Conservation (phyloP, 2,329 filamentous ascomycete species). For the Calonectria crousiana region DNA sequence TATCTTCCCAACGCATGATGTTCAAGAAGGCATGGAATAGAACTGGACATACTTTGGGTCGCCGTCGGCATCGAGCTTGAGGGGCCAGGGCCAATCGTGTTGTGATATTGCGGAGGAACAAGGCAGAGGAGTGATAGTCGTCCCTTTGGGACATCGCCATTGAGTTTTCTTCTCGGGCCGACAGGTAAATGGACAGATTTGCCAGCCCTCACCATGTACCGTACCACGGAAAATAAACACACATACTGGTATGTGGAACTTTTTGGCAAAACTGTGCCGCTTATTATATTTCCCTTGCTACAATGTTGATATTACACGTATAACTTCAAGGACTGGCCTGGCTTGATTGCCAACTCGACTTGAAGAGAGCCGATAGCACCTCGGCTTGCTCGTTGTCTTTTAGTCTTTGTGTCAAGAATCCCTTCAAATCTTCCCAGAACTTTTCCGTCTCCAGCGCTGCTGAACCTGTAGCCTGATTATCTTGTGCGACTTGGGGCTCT, state of each 20-base stretch:
- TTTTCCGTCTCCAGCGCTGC: conserved; percentile 75
- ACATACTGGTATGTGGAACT: conserved; percentile 46
- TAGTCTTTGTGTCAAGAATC: conserved; percentile 83
- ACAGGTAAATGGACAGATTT: conserved; percentile 45
- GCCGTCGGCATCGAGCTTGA: conserved; percentile 40
- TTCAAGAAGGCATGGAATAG: conserved; percentile 38
- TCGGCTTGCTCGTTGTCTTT: conserved; percentile 76
- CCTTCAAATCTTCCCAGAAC: conserved; percentile 90
- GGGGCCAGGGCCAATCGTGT: conserved; percentile 42
- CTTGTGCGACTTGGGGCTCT: conserved; percentile 49
- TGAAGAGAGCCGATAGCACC: conserved; percentile 76
- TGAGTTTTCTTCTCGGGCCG: conserved; percentile 41
- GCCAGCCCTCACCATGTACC: conserved; percentile 47
- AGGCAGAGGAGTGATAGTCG: conserved; percentile 30
- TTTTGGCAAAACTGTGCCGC: conserved; percentile 34
- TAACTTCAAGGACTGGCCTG: conserved; percentile 43
- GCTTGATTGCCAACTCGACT: conserved; percentile 74
- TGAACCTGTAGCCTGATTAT: conserved; percentile 57
- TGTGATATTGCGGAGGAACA: conserved; percentile 40
- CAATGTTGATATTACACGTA: conserved; percentile 19
- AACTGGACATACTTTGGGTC: conserved; percentile 45
- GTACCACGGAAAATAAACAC: conserved; percentile 45
- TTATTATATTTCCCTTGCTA: conserved; percentile 27
- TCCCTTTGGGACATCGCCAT: conserved; percentile 33
- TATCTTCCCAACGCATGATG: conserved; percentile 31